Conservation (phyloP, 306 rosid species). For the Aeschynomene evenia region DNA sequence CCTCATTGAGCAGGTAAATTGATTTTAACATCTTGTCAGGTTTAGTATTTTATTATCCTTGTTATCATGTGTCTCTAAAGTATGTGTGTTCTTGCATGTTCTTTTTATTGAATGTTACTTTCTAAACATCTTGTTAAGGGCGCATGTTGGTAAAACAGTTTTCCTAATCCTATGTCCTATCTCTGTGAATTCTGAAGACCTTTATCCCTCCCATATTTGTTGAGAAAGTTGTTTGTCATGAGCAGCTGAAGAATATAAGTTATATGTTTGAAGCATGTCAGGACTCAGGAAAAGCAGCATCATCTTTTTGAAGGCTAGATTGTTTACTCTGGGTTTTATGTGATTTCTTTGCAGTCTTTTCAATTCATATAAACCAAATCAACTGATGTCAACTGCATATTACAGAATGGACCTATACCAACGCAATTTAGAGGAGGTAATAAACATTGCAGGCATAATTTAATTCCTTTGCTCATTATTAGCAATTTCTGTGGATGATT, state of each 20-base stretch:
- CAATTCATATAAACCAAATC: slow-evolving; percentile 72
- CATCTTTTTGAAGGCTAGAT: slow-evolving; percentile 10
- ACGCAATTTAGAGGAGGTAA: slow-evolving; percentile 75
- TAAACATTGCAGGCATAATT: slow-evolving; percentile 7
- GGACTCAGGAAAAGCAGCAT: too few relatives aligned
- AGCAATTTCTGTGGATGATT: background rate
- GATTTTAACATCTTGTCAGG: too few relatives aligned
- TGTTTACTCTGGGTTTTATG: slow-evolving; percentile 24
- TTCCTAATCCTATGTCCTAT: slow-evolving; percentile 13
- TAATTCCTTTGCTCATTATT: slow-evolving; percentile 14
- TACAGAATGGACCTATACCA: slow-evolving; percentile 84
- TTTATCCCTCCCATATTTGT: background rate
- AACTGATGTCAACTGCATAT: slow-evolving; percentile 90
- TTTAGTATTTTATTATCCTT: slow-evolving; percentile 3
- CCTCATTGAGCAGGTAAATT: slow-evolving; percentile 82
- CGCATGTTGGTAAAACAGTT: background rate
- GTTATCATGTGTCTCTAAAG: background rate
- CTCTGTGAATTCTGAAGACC: slow-evolving; percentile 1
- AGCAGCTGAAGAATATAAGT: background rate
- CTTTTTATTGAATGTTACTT: slow-evolving; percentile 27
- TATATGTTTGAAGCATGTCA: slow-evolving; percentile 7
- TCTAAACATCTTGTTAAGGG: slow-evolving; percentile 3
- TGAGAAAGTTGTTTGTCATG: slow-evolving; percentile 11
- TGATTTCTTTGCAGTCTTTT: slow-evolving; percentile 70
- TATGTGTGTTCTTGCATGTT: background rate